Evolutionary conservation across 768 basidiomycete genomes (phyloP).

Genomic region (Leucocoprinus sp.): DNA sequence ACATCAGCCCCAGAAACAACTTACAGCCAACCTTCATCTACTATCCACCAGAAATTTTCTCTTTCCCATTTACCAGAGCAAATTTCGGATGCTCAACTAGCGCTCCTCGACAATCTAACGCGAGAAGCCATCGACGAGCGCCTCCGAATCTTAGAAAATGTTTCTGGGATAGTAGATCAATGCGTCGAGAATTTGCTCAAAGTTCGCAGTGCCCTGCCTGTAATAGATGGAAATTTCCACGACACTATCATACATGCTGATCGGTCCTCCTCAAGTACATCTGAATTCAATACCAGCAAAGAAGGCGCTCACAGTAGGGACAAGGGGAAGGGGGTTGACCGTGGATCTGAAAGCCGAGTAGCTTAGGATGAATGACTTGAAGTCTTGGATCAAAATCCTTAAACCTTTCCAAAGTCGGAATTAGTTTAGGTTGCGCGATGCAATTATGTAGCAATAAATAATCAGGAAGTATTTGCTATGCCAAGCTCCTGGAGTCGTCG

Average conservation of each 20-base stretch:
- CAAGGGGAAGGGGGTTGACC: slow-evolving; percentile 9
- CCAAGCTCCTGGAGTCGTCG: slow-evolving; percentile 32
- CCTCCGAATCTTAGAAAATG: slow-evolving; percentile 67
- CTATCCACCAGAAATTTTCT: not conserved
- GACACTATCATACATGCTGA: not conserved
- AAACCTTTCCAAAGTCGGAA: not conserved
- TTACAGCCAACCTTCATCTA: slow-evolving; percentile 2
- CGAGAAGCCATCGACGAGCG: slow-evolving; percentile 82
- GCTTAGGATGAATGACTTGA: not conserved
- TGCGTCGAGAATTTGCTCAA: slow-evolving; percentile 75
- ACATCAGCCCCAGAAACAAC: not conserved
- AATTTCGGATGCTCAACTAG: slow-evolving; percentile 55
- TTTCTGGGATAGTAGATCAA: slow-evolving; percentile 63
- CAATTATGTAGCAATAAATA: not conserved
- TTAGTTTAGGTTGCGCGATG: not conserved
- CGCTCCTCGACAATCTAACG: slow-evolving; percentile 56
- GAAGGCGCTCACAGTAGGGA: not conserved
- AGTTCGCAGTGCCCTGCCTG: slow-evolving; percentile 64
- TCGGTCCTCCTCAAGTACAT: not conserved
- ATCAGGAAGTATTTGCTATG: slow-evolving; percentile 10
- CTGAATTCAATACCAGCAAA: not conserved
- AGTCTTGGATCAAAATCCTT: not conserved
- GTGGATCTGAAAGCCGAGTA: not conserved
- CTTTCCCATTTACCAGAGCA: slow-evolving; percentile 34
- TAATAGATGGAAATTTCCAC: not conserved